Evolutionary conservation across 169 alveolate species (phyloP), one percentile per base, ranked within the genome.

Genomic region (Plasmodium berghei): DNA sequence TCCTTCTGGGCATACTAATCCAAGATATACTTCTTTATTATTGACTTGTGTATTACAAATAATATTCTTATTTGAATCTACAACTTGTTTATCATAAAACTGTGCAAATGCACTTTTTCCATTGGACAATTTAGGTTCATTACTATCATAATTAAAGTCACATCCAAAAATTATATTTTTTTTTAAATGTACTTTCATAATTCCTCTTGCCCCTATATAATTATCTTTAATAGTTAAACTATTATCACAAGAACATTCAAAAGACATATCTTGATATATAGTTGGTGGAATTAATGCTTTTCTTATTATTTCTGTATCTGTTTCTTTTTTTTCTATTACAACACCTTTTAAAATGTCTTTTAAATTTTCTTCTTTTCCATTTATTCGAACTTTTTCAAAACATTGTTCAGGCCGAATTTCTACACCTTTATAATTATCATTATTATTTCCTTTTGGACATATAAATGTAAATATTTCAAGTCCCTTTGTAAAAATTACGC

Each of bases 191-290:
- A 75, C 75, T 9, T 67, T 64, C 89, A 75, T 75, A 22, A 75
- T 75, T 9, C 89, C 89, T 70, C 77, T 62, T 49, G 58, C 9
- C 4, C 89, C 89, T 9, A 75, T 75, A 1, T 1, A 5, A 42
- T 58, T 42, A 1, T 62, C 62, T 67, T 56, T 18, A 75, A 75
- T 63, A 0, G 77, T 75, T 14, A 75, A 45, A 58, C 89, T 75
- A 16, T 75, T 75, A 58, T 75, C 89, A 63, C 89, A 75, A 28
- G 89, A 28, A 42, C 89, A 75, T 56, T 75, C 89, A 5, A 75
- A 63, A 49, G 49, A 18, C 40, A 58, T 14, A 75, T 75, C 73
- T 26, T 12, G 52, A 14, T 46, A 62, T 22, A 75, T 75, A 1
- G 75, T 48, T 9, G 89, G 89, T 5, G 89, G 75, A 14, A 75